Conservation (phyloP, 371 early-diverging fungal genomes). For the Spiromyces aspiralis region DNA sequence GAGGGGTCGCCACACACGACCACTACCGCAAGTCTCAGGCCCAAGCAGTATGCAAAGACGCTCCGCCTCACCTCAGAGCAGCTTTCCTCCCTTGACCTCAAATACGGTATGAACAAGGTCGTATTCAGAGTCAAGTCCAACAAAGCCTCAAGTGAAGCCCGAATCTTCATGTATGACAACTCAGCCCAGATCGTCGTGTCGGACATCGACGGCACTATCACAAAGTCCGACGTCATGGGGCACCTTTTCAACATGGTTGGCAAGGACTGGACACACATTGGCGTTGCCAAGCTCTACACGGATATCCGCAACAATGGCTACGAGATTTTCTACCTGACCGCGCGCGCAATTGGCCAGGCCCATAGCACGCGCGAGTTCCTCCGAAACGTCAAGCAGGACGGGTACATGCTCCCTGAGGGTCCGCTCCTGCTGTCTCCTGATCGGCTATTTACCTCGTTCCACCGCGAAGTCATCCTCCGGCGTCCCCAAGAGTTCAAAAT, state of each 20-base stretch:
- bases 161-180: constrained; percentile 80
- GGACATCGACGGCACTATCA: constrained; percentile 99
- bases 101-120: constrained; percentile 78
- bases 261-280: constrained; percentile 97
- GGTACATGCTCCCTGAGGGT: constrained; percentile 85
- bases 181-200: constrained; percentile 87
- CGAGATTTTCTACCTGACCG: constrained; percentile 91
- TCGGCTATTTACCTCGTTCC: constrained; percentile 82
- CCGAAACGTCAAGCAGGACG: constrained; percentile 74
- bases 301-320: constrained; percentile 93
- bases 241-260: constrained; percentile 97
- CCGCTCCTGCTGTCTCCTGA: constrained; percentile 97
- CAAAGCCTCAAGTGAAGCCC: constrained; percentile 50
- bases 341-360: constrained; percentile 94
- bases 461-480: constrained; percentile 88
- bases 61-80: constrained; percentile 85
- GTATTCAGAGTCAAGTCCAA: constrained; percentile 71
- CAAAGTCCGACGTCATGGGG: constrained; percentile 95
- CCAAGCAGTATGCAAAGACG: constrained; percentile 65
- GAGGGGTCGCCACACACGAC: constrained; percentile 5
- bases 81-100: constrained; percentile 53
- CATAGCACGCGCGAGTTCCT: constrained; percentile 87
- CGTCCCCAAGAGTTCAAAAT: constrained; percentile 98
- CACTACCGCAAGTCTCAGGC: no score
- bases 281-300: constrained; percentile 92